These are phyloP conservation scores for Nakazawaea holstii DNA, from an alignment of 805 yeast genomes.

Conservation along the genomic window DNA sequence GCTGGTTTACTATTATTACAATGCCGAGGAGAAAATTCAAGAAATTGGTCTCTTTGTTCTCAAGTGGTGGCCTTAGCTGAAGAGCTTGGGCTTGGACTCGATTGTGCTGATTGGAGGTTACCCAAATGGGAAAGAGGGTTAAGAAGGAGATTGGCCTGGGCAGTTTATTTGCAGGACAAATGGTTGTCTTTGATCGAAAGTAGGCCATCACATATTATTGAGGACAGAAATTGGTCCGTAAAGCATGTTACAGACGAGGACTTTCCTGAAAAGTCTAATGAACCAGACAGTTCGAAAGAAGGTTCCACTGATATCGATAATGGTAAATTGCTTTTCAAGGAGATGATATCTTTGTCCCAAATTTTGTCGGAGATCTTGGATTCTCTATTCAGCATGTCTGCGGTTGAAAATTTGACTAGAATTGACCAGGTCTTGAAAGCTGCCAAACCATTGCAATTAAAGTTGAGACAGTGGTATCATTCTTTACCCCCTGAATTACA, in stretches of 20 bases:
- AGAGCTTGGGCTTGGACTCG: slow-evolving; percentile 86
- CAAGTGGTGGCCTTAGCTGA: slow-evolving; percentile 86
- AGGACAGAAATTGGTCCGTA: slow-evolving; percentile 77
- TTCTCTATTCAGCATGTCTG: slow-evolving; percentile 65
- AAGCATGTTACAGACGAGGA: slow-evolving; percentile 63
- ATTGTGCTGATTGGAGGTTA: slow-evolving; percentile 84
- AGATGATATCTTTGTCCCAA: slow-evolving; percentile 58
- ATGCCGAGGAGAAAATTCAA: slow-evolving; percentile 47
- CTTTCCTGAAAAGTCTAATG: slow-evolving; percentile 65
- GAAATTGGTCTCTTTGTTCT: slow-evolving; percentile 82
- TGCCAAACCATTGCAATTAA: slow-evolving; percentile 79
- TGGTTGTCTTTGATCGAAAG: slow-evolving; percentile 83
- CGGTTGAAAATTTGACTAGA: slow-evolving; percentile 48
- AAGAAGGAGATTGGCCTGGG: slow-evolving; percentile 90
- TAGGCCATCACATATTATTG: slow-evolving; percentile 75
- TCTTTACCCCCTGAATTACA: slow-evolving; percentile 60
- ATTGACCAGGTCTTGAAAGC: slow-evolving; percentile 63
- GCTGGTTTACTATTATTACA: slow-evolving; percentile 80
- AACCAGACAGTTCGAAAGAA: slow-evolving; percentile 31
- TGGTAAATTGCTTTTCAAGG: slow-evolving; percentile 65
- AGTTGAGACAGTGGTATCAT: slow-evolving; percentile 72
- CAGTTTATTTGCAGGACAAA: slow-evolving; percentile 86
- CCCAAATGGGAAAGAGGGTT: slow-evolving; percentile 95
- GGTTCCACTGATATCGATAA: slow-evolving; percentile 66
- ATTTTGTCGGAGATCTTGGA: slow-evolving; percentile 69